Conservation (phyloP, 352 stramenopile genomes). For the Aphanomyces euteiches region DNA sequence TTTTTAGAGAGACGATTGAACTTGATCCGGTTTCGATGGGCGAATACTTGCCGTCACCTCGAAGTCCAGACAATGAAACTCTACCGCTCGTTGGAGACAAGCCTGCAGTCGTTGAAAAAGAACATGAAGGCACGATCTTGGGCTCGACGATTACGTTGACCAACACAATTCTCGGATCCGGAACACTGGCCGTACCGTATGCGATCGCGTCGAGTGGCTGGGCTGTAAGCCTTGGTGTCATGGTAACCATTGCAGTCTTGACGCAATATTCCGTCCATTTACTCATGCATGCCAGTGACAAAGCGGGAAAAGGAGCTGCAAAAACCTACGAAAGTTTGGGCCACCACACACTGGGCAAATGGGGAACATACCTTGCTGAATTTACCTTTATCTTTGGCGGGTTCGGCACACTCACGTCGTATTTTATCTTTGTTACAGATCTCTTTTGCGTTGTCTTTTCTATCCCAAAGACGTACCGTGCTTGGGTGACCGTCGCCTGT, state of each 20-base stretch:
- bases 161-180: conserved; percentile 73
- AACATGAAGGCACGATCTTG: conserved; percentile 43
- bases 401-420: conserved; percentile 75
- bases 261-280: conserved; percentile 74
- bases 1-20: conserved; percentile 2
- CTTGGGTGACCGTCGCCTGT: conserved; percentile 51
- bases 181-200: conserved; percentile 67
- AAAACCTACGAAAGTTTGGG: conserved; percentile 74
- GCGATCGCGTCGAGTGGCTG: conserved; percentile 68
- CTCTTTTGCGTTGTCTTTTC: conserved; percentile 49
- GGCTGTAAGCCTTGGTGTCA: conserved; percentile 60
- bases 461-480: conserved; percentile 44
- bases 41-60: conserved; percentile 67
- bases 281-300: conserved; percentile 58
- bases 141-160: conserved; percentile 70
- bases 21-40: conserved; percentile 64
- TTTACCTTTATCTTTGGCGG: conserved; percentile 84
- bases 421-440: conserved; percentile 79
- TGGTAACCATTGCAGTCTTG: conserved; percentile 64
- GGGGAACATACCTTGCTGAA: conserved; percentile 58
- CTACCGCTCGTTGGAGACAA: conserved; percentile 29
- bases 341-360: conserved; percentile 63
- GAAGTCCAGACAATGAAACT: conserved; percentile 34
- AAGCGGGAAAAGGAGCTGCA: conserved; percentile 51
- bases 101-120: conserved; percentile 13